These are phyloP conservation scores for Lobulomyces angularis DNA, from an alignment of 192 early-diverging fungal genomes.

Conservation along the genomic window DNA sequence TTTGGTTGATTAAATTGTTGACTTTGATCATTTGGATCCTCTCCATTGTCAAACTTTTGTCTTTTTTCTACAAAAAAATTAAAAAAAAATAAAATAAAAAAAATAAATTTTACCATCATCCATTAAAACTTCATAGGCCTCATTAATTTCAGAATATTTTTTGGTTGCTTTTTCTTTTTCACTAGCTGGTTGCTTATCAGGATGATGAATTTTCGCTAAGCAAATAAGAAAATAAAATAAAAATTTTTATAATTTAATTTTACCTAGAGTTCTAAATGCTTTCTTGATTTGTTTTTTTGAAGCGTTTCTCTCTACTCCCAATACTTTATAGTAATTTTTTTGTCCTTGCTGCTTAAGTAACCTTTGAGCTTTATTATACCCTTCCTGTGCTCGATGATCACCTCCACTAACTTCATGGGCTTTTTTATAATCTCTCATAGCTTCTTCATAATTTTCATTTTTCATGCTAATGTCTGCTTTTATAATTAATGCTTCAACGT, in stretches of 20 bases:
- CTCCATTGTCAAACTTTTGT: constrained; percentile 33
- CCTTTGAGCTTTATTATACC: constrained; percentile 48
- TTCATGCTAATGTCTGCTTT: constrained; percentile 58
- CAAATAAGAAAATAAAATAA: neutral
- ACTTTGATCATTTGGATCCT: constrained; percentile 34
- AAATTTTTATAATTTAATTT: constrained; percentile 11
- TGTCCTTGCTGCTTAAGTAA: constrained; percentile 39
- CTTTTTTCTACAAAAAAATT: constrained; percentile 11
- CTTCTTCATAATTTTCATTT: constrained; percentile 64
- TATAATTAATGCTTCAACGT: constrained; percentile 59
- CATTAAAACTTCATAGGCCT: constrained; percentile 72
- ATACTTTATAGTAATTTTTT: constrained; percentile 93
- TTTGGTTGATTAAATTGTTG: constrained; percentile 10
- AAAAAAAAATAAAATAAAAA: constrained; percentile 6
- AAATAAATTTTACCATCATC: constrained; percentile 17
- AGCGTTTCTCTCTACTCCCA: constrained; percentile 67
- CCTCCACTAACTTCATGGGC: constrained; percentile 54
- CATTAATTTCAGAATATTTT: constrained; percentile 89
- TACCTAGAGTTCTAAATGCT: constrained; percentile 79
- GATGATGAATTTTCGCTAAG: constrained; percentile 13
- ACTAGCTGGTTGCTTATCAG: constrained; percentile 38
- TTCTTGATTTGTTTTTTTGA: constrained; percentile 72
- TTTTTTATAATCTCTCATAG: constrained; percentile 55
- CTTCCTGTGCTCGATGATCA: constrained; percentile 35
- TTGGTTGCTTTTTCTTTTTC: constrained; percentile 68